These are phyloP conservation scores for Phylloporus sp. DNA, from an alignment of 768 basidiomycete species.

Conservation along the genomic window DNA sequence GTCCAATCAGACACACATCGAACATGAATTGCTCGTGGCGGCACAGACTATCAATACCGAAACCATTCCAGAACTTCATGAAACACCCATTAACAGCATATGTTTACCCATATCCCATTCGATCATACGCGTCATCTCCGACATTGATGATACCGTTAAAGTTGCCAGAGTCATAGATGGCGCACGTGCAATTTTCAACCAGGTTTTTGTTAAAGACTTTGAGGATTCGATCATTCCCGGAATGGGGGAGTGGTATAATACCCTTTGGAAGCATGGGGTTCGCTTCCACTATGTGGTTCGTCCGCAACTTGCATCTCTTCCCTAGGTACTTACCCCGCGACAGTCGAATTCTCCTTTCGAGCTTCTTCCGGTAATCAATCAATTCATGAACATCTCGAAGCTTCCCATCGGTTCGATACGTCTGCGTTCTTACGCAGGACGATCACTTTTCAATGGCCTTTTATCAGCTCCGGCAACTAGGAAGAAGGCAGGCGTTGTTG, in stretches of 20 bases:
- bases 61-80: conserved; percentile 39
- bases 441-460: conserved; percentile 79
- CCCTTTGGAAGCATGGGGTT: conserved; percentile 67
- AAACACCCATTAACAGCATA: conserved; percentile 23
- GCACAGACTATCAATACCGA: conserved; percentile 43
- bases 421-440: conserved; percentile 81
- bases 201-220: conserved; percentile 87
- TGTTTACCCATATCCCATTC: conserved; percentile 55
- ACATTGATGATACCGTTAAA: conserved; percentile 87
- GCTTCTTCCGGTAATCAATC: conserved; percentile 70
- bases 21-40: conserved; percentile 52
- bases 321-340: conserved; percentile 3
- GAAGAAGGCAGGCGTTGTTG: conserved; percentile 78
- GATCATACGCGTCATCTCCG: conserved; percentile 78
- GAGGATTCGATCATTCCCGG: conserved; percentile 76
- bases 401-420: conserved; percentile 75
- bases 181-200: conserved; percentile 78
- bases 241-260: conserved; percentile 75
- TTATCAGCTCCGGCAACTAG: conserved; percentile 78
- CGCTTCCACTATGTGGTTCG: conserved; percentile 87
- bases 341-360: conserved; percentile 90
- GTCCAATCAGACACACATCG: conserved; percentile 42
- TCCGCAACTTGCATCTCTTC: conserved; percentile 10
- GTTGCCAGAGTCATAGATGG: conserved; percentile 71
- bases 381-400: conserved; percentile 67